Evolutionary conservation across 2,329 filamentous ascomycete species (phyloP), one percentile per base, ranked within the genome.

Genomic region (Neofusicoccum umdonicola): DNA sequence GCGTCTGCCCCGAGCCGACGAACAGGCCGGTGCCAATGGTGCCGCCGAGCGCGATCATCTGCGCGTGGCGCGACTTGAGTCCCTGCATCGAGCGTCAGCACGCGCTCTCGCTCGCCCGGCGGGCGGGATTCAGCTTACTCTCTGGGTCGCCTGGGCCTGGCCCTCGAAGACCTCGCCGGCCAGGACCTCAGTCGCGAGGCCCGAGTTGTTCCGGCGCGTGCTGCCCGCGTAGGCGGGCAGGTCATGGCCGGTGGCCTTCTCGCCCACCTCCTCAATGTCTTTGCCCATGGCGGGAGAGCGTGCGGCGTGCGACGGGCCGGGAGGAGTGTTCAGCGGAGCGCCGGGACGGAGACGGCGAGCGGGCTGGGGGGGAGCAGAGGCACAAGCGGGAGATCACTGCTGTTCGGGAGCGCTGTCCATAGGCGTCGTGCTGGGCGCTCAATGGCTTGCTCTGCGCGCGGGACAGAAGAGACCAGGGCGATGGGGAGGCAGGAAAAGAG

Each of bases 1-100:
- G 70, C 6, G 77, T 76, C 52, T 71, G 68, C 50, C 79, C 79
- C 37, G 71, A 72, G 50, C 78, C 77, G 54, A 80, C 78, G 71
- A 81, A 81, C 7, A 80, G 71, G 63, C 71, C 71, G 22, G 71
- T 70, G 35, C 69, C 66, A 48, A 67, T 62, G 17, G 63, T 68
- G 60, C 68, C 69, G 48, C 69, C 69, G 51, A 70, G 67, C 4
- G 69, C 69, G 45, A 71, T 71, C 68, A 70, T 71, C 64, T 69
- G 68, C 8, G 69, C 50, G 64, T 71, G 68, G 19, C 69, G 61
- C 12, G 65, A 66, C 62, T 71, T 70, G 12, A 71, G 54, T 6
- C 64, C 63, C 63, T 65, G 52, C 1, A 15, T 8, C 3, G 17
- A 0, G 15, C 31, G 41, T 60, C 12, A 63, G 48, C 39, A 37